Base-by-base conservation (phyloP, 2,329 filamentous ascomycete genomes). In the Botrytis medusae region DNA sequence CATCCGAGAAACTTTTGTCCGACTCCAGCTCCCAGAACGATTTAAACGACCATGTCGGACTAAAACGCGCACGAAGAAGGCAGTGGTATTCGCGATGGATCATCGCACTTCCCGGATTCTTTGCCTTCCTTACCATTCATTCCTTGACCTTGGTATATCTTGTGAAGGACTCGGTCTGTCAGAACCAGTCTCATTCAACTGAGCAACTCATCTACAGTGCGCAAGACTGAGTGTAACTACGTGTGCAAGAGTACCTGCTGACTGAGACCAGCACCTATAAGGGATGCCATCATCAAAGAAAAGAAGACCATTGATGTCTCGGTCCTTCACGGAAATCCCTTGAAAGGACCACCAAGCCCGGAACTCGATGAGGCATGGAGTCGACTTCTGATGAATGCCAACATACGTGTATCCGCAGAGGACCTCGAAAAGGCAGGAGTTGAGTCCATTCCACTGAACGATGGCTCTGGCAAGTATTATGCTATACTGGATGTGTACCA, bases 321-420 rank as follows among this genome's bases (percentile, higher is more conserved):
- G 60, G 60, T 63, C n/a, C 60, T 63, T 10, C 60, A 63, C 25
- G 29, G 34, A 63, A 0, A 51, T 48, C 37, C 42, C n/a, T 67
- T 46, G 9, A 51, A 46, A 46, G 71, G 71, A 7, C 37, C 32
- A 18, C 71, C 71, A 59, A 60, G 71, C 42, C 71, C 71, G 20
- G 71, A 72, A 44, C 40, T 72, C 1, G 71, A 72, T 29, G 16
- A 37, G 22, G 71, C 63, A 37, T 72, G 71, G 71, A 46, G 54
- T 44, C 48, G 42, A 61, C 44, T 67, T 25, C 37, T 54, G 48
- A 65, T 54, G 61, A 64, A 32, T 37, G 42, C 60, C 29, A 63
- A 63, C 29, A 34, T 65, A 32, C 62, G 70, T 37, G 62, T 72
- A 10, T 65, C 70, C 32, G 70, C 62, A 64, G 44, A 65, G 46